phyloP scores from a whole-genome alignment of 23 red algal species.

The Porphyridium purpureum region DNA sequence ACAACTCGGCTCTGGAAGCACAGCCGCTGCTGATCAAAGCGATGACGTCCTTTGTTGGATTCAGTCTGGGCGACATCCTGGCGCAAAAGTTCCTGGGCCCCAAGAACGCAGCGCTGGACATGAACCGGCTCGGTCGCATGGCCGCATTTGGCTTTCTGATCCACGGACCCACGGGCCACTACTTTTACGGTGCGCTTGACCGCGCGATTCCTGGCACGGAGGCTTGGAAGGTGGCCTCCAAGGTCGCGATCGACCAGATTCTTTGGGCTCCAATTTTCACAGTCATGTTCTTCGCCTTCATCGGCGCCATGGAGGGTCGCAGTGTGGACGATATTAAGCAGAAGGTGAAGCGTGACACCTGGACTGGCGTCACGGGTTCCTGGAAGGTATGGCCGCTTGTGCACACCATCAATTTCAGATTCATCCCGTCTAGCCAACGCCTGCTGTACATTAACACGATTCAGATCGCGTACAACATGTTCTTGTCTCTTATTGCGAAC shows the following conservation, averaged over 20 bases:
- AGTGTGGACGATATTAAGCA: conserved; percentile 38
- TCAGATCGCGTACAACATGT: conserved; percentile 57
- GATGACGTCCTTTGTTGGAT: conserved; percentile 74
- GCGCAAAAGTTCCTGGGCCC: conserved; percentile 74
- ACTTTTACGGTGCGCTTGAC: conserved; percentile 63
- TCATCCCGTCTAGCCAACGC: conserved; percentile 74
- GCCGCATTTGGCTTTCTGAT: conserved; percentile 78
- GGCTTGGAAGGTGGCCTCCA: conserved; percentile 61
- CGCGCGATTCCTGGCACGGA: conserved; percentile 49
- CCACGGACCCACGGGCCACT: conserved; percentile 86
- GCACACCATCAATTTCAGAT: conserved; percentile 83
- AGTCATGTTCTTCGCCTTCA: conserved; percentile 61
- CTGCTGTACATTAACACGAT: conserved; percentile 95
- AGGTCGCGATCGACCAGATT: conserved; percentile 80
- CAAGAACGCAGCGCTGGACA: conserved; percentile 34
- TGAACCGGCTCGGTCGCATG: conserved; percentile 50
- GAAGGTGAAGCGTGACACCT: conserved; percentile 69
- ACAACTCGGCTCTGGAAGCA: conserved; percentile 36
- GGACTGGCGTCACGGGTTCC: conserved; percentile 58
- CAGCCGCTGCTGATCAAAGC: conserved; percentile 77
- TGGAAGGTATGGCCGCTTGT: conserved; percentile 99
- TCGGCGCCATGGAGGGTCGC: conserved; percentile 40
- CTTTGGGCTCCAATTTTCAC: conserved; percentile 95
- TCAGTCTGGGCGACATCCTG: conserved; percentile 67
- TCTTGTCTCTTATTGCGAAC: conserved; percentile 36